Conservation (phyloP, 139 green algal genomes). For the Chlorella vulgaris region DNA sequence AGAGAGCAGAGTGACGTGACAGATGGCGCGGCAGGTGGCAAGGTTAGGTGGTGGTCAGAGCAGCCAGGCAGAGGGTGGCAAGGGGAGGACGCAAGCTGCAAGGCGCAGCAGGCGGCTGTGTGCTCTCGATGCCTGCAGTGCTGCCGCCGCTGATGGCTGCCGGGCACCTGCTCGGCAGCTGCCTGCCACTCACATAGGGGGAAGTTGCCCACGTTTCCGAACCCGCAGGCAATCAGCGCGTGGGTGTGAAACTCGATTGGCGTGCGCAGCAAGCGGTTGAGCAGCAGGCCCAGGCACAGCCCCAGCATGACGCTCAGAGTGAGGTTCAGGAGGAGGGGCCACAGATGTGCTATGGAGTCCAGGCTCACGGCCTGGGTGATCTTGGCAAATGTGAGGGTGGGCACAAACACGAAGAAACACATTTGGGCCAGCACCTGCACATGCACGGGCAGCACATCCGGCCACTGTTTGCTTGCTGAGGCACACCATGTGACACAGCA, state of each 20-base stretch:
- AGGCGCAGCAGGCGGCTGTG: no score
- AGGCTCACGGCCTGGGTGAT: slow-evolving; percentile 28
- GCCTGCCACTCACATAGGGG: not conserved
- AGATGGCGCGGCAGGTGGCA: no score
- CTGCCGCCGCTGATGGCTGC: no score
- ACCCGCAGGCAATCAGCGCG: not conserved
- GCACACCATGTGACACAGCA: no score
- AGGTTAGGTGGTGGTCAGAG: no score
- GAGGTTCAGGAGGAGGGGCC: slow-evolving; percentile 45
- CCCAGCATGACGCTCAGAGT: slow-evolving; percentile 11
- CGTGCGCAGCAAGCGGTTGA: slow-evolving; percentile 3
- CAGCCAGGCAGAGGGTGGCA: not conserved
- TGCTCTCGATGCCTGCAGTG: no score
- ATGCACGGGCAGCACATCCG: no score
- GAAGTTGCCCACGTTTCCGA: slow-evolving; percentile 40
- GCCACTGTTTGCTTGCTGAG: no score
- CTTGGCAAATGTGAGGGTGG: slow-evolving; percentile 37
- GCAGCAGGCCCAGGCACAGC: slow-evolving; percentile 20
- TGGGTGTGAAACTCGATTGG: slow-evolving; percentile 3
- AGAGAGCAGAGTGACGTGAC: no score
- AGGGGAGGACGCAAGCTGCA: no score
- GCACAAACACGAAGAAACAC: slow-evolving; percentile 34
- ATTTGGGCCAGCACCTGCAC: slow-evolving; percentile 28
- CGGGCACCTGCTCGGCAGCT: no score
- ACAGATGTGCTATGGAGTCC: slow-evolving; percentile 30